Evolutionary conservation across 164 flowering plant species (phyloP), one percentile per base, ranked within the genome.

Genomic region (Vitis riparia): DNA sequence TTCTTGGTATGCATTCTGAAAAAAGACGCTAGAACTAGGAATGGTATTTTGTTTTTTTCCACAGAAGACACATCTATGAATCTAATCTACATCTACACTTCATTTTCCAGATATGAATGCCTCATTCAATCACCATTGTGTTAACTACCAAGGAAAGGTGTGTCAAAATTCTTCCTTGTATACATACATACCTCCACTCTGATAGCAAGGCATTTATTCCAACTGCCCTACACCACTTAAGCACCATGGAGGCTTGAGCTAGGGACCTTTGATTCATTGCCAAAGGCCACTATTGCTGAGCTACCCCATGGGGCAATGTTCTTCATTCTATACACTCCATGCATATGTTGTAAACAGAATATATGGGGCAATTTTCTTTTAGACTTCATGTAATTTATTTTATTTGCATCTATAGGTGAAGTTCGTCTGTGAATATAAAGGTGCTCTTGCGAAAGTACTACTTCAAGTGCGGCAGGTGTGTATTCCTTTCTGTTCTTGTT

Each of bases 71-170:
- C 59, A 62, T 8, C 14, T 12, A 47, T 32, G 12, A 63, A 0
- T 47, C 48, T 47, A 52, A 58, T 57, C 17, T 63, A 50, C 17
- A 14, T 66, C 19, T 12, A 10, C 48, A 16, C 49, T 13, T 77
- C 56, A 71, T 73, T 50, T 71, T n/a, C n/a, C 92, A 94, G 99
- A 91, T 37, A 87, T 94, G 65, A 92, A 90, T 78, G 82, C 85
- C 11, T 68, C 86, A 55, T 92, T 92, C 85, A 87, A 88, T 78
- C 84, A 69, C 55, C 82, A 77, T 29, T 94, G 97, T 73, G 23
- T 79, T 37, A 94, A 90, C 78, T 86, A 85, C 73, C 70, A 79
- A 69, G 99, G 99, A 66, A 94, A 92, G 95, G 98, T 94, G 60
- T 19, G 83, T 55, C 60, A 0, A 51, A 15, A 19, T 19, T 57